These are phyloP conservation scores for Dendrobium officinale DNA, from an alignment of 106 monocot genomes.

Conservation along the genomic window DNA sequence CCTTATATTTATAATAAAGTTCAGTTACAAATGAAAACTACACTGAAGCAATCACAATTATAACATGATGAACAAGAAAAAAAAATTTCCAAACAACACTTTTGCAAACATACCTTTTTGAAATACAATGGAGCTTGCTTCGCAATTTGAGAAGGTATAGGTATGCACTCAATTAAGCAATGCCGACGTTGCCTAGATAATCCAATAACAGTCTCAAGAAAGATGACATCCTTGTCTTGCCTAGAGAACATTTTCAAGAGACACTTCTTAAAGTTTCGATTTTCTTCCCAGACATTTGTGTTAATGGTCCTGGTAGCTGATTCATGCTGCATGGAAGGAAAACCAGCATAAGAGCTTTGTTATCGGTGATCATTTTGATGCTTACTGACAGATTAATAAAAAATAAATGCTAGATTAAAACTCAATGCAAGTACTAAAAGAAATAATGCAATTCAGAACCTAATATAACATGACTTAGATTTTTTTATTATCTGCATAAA, in stretches of 20 bases:
- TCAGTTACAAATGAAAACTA: not conserved
- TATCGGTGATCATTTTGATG: not conserved
- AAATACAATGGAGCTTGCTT: conserved; percentile 85
- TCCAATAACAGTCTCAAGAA: conserved; percentile 78
- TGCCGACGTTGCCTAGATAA: conserved; percentile 74
- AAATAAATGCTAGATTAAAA: not conserved
- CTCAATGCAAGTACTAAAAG: not conserved
- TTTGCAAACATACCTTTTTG: conserved; percentile 58
- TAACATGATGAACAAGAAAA: not conserved
- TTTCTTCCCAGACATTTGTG: conserved; percentile 77
- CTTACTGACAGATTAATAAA: not conserved
- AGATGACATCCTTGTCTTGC: conserved; percentile 77
- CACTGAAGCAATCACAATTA: not conserved
- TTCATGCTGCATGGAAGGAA: conserved; percentile 53
- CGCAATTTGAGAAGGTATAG: conserved; percentile 57
- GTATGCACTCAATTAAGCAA: conserved; percentile 88
- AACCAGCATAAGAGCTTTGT: conserved; percentile 1
- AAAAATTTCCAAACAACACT: not conserved
- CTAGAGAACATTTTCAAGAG: conserved; percentile 84
- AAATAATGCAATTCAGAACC: not conserved
- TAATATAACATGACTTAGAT: not conserved
- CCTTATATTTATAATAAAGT: not conserved
- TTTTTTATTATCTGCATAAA: not conserved
- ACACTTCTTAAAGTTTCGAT: conserved; percentile 96
- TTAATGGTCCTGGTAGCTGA: conserved; percentile 62